These are phyloP conservation scores for Torulaspora microellipsoides DNA, from an alignment of 805 yeast species.

Conservation along the genomic window DNA sequence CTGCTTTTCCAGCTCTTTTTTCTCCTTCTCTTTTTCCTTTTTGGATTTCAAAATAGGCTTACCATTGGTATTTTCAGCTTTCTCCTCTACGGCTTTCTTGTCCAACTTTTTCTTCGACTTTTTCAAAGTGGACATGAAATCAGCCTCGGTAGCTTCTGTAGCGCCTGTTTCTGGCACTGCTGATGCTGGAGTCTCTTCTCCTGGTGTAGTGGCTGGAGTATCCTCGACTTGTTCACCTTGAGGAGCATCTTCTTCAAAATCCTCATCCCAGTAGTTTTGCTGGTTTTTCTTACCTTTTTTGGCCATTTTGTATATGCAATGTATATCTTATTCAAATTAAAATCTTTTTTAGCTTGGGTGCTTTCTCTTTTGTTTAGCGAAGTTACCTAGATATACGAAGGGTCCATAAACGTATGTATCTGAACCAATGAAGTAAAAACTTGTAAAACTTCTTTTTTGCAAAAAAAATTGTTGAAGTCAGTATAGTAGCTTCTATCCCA, in stretches of 20 bases:
- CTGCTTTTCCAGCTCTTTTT: slow-evolving; percentile 88
- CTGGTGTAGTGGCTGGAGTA: slow-evolving; percentile 26
- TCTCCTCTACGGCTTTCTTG: slow-evolving; percentile 58
- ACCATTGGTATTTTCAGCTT: slow-evolving; percentile 42
- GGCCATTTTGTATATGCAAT: slow-evolving; percentile 32
- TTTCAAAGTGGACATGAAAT: slow-evolving; percentile 79
- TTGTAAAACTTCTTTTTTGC: too few relatives aligned
- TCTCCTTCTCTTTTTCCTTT: slow-evolving; percentile 92
- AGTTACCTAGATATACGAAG: too few relatives aligned
- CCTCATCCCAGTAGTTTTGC: slow-evolving; percentile 80
- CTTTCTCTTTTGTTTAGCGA: too few relatives aligned
- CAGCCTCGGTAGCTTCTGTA: slow-evolving; percentile 52
- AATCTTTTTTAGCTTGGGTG: too few relatives aligned
- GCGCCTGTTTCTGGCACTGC: slow-evolving; percentile 32
- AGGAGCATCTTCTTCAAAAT: slow-evolving; percentile 48
- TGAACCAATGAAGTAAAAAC: too few relatives aligned
- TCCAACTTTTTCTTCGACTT: slow-evolving; percentile 72
- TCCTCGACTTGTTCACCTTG: slow-evolving; percentile 49
- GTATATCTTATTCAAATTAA: too few relatives aligned
- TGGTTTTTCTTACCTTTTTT: slow-evolving; percentile 62
- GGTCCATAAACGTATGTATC: too few relatives aligned
- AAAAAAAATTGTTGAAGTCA: too few relatives aligned
- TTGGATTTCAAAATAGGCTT: slow-evolving; percentile 80
- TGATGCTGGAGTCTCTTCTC: slow-evolving; percentile 15
- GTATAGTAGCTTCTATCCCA: too few relatives aligned